Base-by-base conservation (phyloP, 805 yeast species). In the Wickerhamiella nectarea region DNA sequence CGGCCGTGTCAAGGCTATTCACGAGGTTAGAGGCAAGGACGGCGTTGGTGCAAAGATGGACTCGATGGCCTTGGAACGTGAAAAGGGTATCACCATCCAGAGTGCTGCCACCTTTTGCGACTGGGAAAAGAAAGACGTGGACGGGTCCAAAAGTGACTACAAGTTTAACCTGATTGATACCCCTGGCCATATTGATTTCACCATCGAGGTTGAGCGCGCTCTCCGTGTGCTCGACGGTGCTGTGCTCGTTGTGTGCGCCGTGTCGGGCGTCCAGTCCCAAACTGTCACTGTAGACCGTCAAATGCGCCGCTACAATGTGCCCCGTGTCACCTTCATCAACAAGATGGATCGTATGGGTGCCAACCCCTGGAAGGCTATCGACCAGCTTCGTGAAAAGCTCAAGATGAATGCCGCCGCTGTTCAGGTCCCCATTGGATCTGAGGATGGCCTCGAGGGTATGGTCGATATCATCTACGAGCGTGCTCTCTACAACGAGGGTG, bases 311-410 rank as follows among this genome's bases (percentile, higher is more conserved):
- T 91, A 91, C 66, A 86, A 91, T 59, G 95, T 91, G 58, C 98
- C 98, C 44, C 75, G 98, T 59, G 73, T 91, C 43, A 89, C 98
- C 8, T 91, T 91, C 58, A 82, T 91, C 64, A 91, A 91, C 68
- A 91, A 91, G 69, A 87, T 91, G 96, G 99, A 91, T 65, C 78
- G 99, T 62, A 84, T 91, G 95, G 99, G 99, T 52, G 83, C 98
- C 45, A 79, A 91, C 64, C 99, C 99, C 18, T 91, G 93, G 80
- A 75, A 73, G 50, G 95, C 93, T 46, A 81, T 91, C 56, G 94
- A 83, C 46, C 97, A 89, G 67, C 73, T 91, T 55, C 85, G 89
- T 65, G 54, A 66, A 44, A 91, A 91, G 62, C 74, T 91, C 60
- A 84, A 78, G 64, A 84, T 86, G 35, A 84, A 95, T 19, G 96